Conservation (phyloP, 106 monocot species). For the Phalaenopsis equestris region DNA sequence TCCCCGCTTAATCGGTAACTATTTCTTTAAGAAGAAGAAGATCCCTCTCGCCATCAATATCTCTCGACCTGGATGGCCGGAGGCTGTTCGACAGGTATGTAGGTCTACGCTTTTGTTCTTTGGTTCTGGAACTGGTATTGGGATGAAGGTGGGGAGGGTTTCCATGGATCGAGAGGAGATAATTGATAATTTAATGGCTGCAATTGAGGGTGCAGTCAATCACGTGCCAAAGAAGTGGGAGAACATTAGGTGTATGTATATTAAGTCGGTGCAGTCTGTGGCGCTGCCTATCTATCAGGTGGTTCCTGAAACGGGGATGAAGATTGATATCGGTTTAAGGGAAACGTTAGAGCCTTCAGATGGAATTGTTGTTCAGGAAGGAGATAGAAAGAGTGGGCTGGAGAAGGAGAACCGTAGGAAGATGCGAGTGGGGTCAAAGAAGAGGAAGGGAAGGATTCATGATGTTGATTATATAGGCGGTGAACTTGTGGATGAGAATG, state of each 20-base stretch:
- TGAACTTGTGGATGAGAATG: neutral
- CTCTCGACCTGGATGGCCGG: conserved; percentile 19
- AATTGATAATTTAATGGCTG: conserved; percentile 27
- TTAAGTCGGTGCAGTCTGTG: conserved; percentile 31
- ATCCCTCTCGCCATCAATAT: conserved; percentile 25
- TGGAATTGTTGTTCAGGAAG: neutral
- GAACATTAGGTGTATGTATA: conserved; percentile 28
- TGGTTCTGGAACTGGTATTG: conserved; percentile 21
- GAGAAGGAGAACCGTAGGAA: neutral
- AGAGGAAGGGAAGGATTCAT: conserved; percentile 5
- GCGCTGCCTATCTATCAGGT: conserved; percentile 40
- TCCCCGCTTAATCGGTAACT: conserved; percentile 25
- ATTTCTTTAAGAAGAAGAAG: conserved; percentile 34
- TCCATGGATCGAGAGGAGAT: conserved; percentile 20
- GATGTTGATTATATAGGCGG: neutral
- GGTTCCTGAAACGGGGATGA: conserved; percentile 24
- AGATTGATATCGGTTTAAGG: conserved; percentile 18
- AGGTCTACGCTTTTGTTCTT: conserved; percentile 20
- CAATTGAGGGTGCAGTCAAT: conserved; percentile 19
- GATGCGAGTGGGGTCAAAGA: conserved; percentile 2
- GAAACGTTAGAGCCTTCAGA: neutral
- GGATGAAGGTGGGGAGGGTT: conserved; percentile 30
- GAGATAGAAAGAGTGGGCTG: neutral
- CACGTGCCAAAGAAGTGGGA: conserved; percentile 40
- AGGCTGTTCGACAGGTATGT: conserved; percentile 21